Conservation (phyloP, 1,139 yeast species). For the Yamadazyma spencermartinsiae region DNA sequence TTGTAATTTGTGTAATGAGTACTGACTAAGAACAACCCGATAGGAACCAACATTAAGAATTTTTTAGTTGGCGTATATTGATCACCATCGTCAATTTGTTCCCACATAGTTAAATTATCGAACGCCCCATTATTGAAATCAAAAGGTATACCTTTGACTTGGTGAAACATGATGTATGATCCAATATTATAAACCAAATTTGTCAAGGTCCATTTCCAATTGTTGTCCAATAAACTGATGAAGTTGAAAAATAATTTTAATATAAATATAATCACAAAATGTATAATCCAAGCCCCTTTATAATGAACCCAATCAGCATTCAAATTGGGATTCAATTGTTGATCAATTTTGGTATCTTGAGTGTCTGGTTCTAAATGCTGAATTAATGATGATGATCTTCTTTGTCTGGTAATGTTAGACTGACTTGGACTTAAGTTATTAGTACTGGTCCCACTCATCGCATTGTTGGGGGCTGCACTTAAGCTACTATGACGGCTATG, state of each 20-base stretch:
- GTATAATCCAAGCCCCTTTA: constrained; percentile 95
- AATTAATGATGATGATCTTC: constrained; percentile 56
- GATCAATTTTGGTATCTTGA: constrained; percentile 89
- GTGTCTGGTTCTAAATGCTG: constrained; percentile 93
- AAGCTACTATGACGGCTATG: constrained; percentile 3
- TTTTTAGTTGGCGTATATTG: constrained; percentile 96
- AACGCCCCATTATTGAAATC: constrained; percentile 96
- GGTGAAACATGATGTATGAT: constrained; percentile 93
- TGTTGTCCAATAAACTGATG: constrained; percentile 67
- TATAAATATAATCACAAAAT: constrained; percentile 74
- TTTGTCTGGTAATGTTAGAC: constrained; percentile 31
- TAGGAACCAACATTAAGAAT: constrained; percentile 87
- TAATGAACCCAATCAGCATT: constrained; percentile 96
- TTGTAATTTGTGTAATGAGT: constrained; percentile 92
- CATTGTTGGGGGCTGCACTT: background rate
- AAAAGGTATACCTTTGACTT: constrained; percentile 94
- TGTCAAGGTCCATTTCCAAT: constrained; percentile 92
- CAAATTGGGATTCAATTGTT: constrained; percentile 81
- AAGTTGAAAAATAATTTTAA: constrained; percentile 77
- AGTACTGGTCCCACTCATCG: background rate
- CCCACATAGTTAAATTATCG: constrained; percentile 98
- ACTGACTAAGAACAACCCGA: constrained; percentile 77
- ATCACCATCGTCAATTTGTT: constrained; percentile 95
- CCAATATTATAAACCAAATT: constrained; percentile 89
- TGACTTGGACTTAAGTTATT: constrained; percentile 15